Evolutionary conservation across 495 filamentous ascomycete genomes (phyloP), one percentile per base, ranked within the genome.

Genomic region (Talaromyces stipitatus): DNA sequence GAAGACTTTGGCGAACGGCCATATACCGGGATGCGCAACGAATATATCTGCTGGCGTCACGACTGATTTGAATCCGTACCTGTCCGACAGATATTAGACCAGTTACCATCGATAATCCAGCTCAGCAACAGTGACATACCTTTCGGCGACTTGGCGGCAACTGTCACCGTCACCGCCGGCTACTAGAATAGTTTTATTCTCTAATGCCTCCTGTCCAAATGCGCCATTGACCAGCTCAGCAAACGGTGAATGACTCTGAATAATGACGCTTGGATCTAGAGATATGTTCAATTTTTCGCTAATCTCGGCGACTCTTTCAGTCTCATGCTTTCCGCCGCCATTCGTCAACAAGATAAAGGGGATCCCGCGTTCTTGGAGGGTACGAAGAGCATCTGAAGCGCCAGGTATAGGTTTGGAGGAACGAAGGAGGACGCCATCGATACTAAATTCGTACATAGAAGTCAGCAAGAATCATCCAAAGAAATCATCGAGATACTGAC

Each of bases 341-440:
- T 96, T 96, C 55, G 91, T 96, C 54, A 96, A 78, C 30, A 96
- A 80, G 61, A 95, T 88, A 72, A 89, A 95, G 10, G 88, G 89
- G 50, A 95, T 88, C 6, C 77, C 73, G 50, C 88, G 76, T 22
- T 79, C 62, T 60, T 92, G 82, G 22, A 97, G 84, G 59, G 82
- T 82, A 11, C 67, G 61, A n/a, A 99, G 78, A 12, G 91, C 78
- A 57, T 86, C 74, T n/a, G 82, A 74, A 0, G 95, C 95, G 29
- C 85, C 84, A n/a, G 91, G 86, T 30, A 96, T 83, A 8, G 91
- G 85, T 54, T 81, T 82, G 0, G 86, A 83, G 60, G 86, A 84
- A 66, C 91, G 90, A n/a, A 96, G 78, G 18, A 99, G 86, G 24
- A 99, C 95, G 58, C 95, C 95, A 67, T 99, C 94, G 65, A 97